Evolutionary conservation across 495 filamentous ascomycete species (phyloP).

Genomic region (Aspergillus bridgeri): DNA sequence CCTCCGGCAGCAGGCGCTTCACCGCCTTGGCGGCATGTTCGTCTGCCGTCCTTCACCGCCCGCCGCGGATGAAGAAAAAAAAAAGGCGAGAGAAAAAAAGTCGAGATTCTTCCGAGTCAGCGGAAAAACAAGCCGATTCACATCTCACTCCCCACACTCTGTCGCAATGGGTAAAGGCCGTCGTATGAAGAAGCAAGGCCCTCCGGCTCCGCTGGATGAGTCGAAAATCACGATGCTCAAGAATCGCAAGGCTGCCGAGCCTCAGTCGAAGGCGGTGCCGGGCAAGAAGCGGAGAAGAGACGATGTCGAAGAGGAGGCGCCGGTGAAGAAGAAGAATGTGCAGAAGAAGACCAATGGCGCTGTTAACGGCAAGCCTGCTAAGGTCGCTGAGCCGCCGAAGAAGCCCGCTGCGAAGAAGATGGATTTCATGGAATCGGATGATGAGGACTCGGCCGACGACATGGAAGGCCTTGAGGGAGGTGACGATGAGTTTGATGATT

Average conservation of each 20-base stretch:
- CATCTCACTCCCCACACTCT: background rate
- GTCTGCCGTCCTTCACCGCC: constrained; percentile 36
- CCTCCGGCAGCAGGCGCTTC: constrained; percentile 6
- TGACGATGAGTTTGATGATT: constrained; percentile 53
- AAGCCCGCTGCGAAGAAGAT: constrained; percentile 33
- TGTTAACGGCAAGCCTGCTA: constrained; percentile 31
- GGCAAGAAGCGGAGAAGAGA: constrained; percentile 68
- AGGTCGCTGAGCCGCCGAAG: constrained; percentile 32
- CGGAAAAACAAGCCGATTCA: constrained; percentile 18
- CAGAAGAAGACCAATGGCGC: constrained; percentile 43
- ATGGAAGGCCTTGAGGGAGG: constrained; percentile 21
- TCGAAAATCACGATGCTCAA: constrained; percentile 66
- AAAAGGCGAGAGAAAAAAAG: constrained; percentile 21
- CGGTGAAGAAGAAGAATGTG: constrained; percentile 30
- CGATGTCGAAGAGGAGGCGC: constrained; percentile 38
- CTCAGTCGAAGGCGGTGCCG: constrained; percentile 40
- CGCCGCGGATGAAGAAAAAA: constrained; percentile 28
- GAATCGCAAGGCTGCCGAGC: constrained; percentile 69
- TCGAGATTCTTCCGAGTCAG: constrained; percentile 15
- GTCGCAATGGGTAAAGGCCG: constrained; percentile 80
- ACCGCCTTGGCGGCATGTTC: constrained; percentile 27
- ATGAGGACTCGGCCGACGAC: constrained; percentile 9
- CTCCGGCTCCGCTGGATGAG: constrained; percentile 78
- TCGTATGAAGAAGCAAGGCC: constrained; percentile 93
- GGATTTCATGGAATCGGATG: constrained; percentile 41